phyloP scores from a whole-genome alignment of 2,329 filamentous ascomycete genomes.

The Drechslera avenae region DNA sequence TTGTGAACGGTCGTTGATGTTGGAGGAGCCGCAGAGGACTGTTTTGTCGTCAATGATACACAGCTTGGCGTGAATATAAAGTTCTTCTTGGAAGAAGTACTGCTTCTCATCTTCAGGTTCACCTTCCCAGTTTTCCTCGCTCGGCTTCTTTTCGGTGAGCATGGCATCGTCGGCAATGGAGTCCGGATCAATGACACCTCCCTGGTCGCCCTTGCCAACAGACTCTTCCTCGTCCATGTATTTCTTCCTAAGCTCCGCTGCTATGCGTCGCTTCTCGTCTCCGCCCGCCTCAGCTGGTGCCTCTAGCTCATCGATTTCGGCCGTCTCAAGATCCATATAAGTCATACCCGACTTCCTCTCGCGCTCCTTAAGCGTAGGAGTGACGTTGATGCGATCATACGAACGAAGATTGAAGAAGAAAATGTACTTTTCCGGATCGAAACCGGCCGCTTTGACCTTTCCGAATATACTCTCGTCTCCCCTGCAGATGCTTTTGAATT shows the following conservation, averaged over 20 bases:
- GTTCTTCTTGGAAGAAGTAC: slow-evolving; percentile 92
- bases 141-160: slow-evolving; percentile 67
- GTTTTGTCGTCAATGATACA: slow-evolving; percentile 86
- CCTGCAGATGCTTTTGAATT: slow-evolving; percentile 93
- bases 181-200: slow-evolving; percentile 60
- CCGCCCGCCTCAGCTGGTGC: slow-evolving; percentile 38
- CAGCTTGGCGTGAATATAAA: slow-evolving; percentile 93
- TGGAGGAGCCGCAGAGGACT: slow-evolving; percentile 84
- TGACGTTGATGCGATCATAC: slow-evolving; percentile 91
- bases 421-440: slow-evolving; percentile 78
- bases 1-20: slow-evolving; percentile 90
- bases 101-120: slow-evolving; percentile 74
- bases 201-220: slow-evolving; percentile 47
- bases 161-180: slow-evolving; percentile 80
- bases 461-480: slow-evolving; percentile 91
- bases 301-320: slow-evolving; percentile 89
- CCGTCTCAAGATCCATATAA: slow-evolving; percentile 85
- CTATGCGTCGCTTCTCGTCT: slow-evolving; percentile 50
- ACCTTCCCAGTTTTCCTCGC: slow-evolving; percentile 78
- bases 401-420: slow-evolving; percentile 94
- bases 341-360: slow-evolving; percentile 82
- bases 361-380: slow-evolving; percentile 70
- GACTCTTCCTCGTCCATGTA: slow-evolving; percentile 53
- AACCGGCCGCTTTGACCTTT: slow-evolving; percentile 72
- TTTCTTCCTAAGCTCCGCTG: slow-evolving; percentile 53